These are phyloP conservation scores for Blastobotrys aristatus DNA, from an alignment of 1,139 yeast genomes.

Conservation along the genomic window DNA sequence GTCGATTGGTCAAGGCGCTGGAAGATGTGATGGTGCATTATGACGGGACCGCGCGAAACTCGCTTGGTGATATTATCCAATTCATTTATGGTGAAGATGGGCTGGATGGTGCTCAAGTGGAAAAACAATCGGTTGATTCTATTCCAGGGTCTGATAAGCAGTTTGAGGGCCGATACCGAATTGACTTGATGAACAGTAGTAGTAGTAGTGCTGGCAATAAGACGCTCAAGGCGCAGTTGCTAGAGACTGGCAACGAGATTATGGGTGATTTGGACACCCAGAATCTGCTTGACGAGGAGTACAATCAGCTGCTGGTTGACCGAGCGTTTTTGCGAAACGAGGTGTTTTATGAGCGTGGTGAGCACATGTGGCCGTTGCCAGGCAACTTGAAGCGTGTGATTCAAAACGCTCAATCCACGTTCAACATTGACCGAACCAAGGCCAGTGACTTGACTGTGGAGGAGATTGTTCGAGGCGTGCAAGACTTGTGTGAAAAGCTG, in stretches of 20 bases:
- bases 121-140: conserved; percentile 93
- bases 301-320: conserved; percentile 66
- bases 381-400: conserved; percentile 94
- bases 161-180: conserved; percentile 78
- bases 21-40: conserved; percentile 99
- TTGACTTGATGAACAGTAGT: conserved; percentile 74
- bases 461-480: conserved; percentile 74
- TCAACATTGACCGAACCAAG: conserved; percentile 85
- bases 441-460: conserved; percentile 85
- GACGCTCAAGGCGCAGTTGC: conserved; percentile 61
- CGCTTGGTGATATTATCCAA: conserved; percentile 93
- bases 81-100: conserved; percentile 99
- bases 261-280: conserved; percentile 86
- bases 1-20: conserved; percentile 96
- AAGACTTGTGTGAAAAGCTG: conserved; percentile 59
- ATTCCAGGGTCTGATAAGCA: conserved; percentile 86
- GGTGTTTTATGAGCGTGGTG: conserved; percentile 84
- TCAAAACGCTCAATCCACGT: conserved; percentile 95
- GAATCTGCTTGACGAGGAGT: conserved; percentile 76
- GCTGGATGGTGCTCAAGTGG: conserved; percentile 96
- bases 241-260: conserved; percentile 89
- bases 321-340: conserved; percentile 72
- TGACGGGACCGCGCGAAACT: conserved; percentile 97
- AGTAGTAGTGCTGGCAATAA: conserved; percentile 35
- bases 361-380: conserved; percentile 95